Evolutionary conservation across 192 early-diverging fungal genomes (phyloP).

Genomic region (Coemansia sp.): DNA sequence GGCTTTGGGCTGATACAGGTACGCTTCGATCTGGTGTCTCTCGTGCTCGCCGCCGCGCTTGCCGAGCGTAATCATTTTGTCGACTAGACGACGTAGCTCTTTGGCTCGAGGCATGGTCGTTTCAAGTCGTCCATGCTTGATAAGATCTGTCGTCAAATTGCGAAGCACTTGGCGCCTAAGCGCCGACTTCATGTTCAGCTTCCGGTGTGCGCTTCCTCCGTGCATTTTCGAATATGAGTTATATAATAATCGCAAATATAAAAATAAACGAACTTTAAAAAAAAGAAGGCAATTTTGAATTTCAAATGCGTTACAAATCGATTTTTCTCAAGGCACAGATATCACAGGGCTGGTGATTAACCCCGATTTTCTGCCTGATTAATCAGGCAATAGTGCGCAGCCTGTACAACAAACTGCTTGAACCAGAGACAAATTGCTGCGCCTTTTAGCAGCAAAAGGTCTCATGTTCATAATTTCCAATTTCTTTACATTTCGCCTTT

Average conservation of each 20-base stretch:
- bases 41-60: slow-evolving; percentile 71
- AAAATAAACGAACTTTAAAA: not conserved
- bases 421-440: too few relatives aligned
- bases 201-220: slow-evolving; percentile 39
- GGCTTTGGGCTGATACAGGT: slow-evolving; percentile 66
- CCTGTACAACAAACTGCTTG: too few relatives aligned
- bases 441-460: too few relatives aligned
- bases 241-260: not conserved
- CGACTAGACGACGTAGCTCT: slow-evolving; percentile 80
- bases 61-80: slow-evolving; percentile 86
- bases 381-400: not conserved
- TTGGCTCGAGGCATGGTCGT: slow-evolving; percentile 95
- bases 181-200: slow-evolving; percentile 54
- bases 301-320: slow-evolving; percentile 4
- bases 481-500: not conserved
- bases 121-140: slow-evolving; percentile 86
- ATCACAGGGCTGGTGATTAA: not conserved
- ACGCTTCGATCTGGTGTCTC: slow-evolving; percentile 60
- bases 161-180: slow-evolving; percentile 77
- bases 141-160: slow-evolving; percentile 82
- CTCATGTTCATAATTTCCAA: not conserved
- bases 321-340: not conserved
- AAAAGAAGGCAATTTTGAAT: not conserved
- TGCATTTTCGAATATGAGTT: slow-evolving; percentile 25
- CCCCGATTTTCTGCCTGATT: not conserved